Conservation (phyloP, 1,139 yeast genomes). For the Arxiozyma slooffiae region DNA sequence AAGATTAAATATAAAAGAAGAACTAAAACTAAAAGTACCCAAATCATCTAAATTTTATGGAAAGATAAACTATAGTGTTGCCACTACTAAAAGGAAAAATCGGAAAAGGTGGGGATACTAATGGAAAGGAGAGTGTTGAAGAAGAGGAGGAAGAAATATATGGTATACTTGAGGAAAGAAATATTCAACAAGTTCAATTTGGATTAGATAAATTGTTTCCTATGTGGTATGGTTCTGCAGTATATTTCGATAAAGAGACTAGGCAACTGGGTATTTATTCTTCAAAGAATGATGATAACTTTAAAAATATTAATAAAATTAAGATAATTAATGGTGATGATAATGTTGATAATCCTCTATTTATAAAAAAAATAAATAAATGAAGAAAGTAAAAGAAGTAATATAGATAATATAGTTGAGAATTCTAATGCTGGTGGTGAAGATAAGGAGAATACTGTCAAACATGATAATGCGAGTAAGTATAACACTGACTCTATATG, state of each 20-base stretch:
- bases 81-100: neutral
- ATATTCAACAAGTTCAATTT: conserved; percentile 53
- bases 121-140: neutral
- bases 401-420: conserved; percentile 5
- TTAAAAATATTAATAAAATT: too few relatives aligned
- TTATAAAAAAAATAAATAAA: conserved; percentile 3
- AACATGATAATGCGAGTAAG: neutral
- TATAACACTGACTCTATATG: conserved; percentile 31
- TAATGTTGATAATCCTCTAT: neutral
- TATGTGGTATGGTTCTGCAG: conserved; percentile 83
- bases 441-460: conserved; percentile 2
- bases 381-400: conserved; percentile 8
- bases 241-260: conserved; percentile 44
- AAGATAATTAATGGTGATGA: too few relatives aligned
- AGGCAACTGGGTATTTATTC: conserved; percentile 23
- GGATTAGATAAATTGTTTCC: conserved; percentile 52
- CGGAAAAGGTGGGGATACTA: neutral
- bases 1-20: neutral
- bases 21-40: neutral
- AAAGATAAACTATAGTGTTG: too few relatives aligned
- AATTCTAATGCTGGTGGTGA: neutral
- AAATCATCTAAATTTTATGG: neutral
- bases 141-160: conserved; percentile 28
- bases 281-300: neutral
- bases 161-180: conserved; percentile 51